Conservation (phyloP, 2,329 filamentous ascomycete genomes). For the Pestalotiopsis sp. region DNA sequence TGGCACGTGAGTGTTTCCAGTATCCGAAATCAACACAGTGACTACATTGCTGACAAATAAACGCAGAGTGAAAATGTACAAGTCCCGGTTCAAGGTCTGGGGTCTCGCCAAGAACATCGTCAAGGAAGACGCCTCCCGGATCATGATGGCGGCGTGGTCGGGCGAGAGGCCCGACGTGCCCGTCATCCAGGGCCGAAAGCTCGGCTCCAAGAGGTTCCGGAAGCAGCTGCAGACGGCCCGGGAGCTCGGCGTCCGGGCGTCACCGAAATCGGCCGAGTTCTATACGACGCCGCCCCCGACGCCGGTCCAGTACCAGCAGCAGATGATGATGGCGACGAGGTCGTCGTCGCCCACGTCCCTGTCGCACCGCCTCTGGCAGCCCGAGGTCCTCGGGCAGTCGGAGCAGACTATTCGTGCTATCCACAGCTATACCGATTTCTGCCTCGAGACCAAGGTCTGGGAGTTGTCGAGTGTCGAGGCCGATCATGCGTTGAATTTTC, state of each 20-base stretch:
- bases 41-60: background rate
- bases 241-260: background rate
- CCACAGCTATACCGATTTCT: conserved; percentile 4
- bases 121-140: conserved; percentile 19
- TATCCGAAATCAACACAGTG: background rate
- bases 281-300: background rate
- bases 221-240: background rate
- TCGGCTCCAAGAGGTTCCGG: conserved; percentile 14
- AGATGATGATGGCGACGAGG: background rate
- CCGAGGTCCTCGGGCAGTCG: background rate
- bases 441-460: conserved; percentile 7
- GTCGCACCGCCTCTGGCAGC: background rate
- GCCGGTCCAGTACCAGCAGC: background rate
- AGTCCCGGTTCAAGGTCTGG: conserved; percentile 15
- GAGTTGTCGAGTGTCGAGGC: conserved; percentile 1
- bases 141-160: background rate
- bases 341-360: background rate
- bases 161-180: background rate
- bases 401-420: conserved; percentile 7
- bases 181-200: conserved; percentile 12
- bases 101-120: conserved; percentile 23
- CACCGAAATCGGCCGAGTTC: background rate
- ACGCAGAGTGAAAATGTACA: conserved; percentile 13
- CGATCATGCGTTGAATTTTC: background rate
- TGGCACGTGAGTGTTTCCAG: conserved; percentile 19